Base-by-base conservation (phyloP, 768 basidiomycete species). In the Gyrodon lividus region DNA sequence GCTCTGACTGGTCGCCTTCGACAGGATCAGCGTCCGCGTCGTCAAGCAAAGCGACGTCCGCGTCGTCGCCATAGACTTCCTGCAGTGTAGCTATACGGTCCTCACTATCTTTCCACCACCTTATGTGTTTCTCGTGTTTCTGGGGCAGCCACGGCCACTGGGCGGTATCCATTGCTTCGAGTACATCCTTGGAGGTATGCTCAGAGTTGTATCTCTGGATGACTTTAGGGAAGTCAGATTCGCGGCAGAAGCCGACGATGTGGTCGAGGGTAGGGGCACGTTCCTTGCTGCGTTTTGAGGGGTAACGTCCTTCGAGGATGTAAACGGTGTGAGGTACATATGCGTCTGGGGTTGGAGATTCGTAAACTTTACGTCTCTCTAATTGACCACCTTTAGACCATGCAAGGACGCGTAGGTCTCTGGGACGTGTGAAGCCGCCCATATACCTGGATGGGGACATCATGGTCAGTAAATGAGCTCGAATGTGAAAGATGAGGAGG, bases 241-340 rank as follows among this genome's bases (percentile, higher is more conserved):
- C 68, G 19, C 64, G 61, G 54, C 73, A 74, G 1, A 72, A 59
- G 13, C 69, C 72, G 35, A 71, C 65, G 38, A 70, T 51, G 38
- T 69, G 62, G 16, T 71, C 69, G 7, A 60, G 51, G 39, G 62
- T 30, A 17, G 69, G 69, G 10, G 59, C 55, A 8, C 71, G 65
- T 1, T 72, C 72, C 22, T 66, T 50, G 6, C 63, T 64, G 49
- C 60, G 63, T 19, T 58, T 46, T 14, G 68, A 51, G 10, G 58
- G 58, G 57, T 73, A 70, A 30, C 72, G 68, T 5, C 67, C 64
- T 30, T 72, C 68, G 48, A 74, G 60, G 16, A 76, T 50, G 58
- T 67, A 75, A 17, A 75, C 73, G 43, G 74, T 74, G 48, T 68
- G 68, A 6, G 71, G 57, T 19, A 58, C 62, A 56, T 77, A 80